Percentiles rank a stretch among this genome's conserved stretches.
Conservation (phyloP, 192 early-diverging fungal genomes). For the Rhizoclosmatium globosum region DNA sequence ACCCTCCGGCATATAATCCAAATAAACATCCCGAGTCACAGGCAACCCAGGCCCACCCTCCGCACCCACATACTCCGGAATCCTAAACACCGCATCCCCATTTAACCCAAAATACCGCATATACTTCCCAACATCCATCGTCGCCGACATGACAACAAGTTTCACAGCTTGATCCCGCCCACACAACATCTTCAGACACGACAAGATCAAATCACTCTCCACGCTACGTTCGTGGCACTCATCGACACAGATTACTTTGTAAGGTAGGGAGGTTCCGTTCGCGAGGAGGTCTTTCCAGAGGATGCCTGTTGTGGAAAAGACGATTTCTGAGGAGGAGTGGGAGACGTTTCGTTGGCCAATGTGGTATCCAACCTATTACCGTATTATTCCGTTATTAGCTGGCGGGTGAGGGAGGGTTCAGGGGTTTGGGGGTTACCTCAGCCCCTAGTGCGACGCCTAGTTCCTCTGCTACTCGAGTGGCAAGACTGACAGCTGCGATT, state of each 20-base stretch:
- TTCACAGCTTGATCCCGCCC: neutral
- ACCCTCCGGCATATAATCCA: neutral
- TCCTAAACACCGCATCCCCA: neutral
- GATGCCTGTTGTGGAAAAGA: neutral
- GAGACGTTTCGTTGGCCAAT: conserved; percentile 2
- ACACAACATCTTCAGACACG: neutral
- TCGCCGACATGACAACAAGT: neutral
- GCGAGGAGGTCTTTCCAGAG: neutral
- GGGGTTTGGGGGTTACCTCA: too few relatives aligned
- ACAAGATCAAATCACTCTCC: neutral
- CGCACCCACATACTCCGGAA: neutral
- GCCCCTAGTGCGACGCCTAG: conserved; percentile 56
- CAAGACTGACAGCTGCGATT: conserved; percentile 88
- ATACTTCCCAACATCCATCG: neutral
- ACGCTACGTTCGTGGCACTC: neutral
- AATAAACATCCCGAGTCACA: neutral
- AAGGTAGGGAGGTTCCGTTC: neutral
- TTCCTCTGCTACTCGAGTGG: conserved; percentile 82
- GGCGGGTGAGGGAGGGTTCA: too few relatives aligned
- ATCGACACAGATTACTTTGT: conserved; percentile 2
- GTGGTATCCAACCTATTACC: neutral
- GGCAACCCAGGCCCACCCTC: neutral
- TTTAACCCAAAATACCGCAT: neutral
- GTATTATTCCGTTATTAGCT: too few relatives aligned
- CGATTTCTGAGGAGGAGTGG: neutral